Conservation (phyloP, 495 filamentous ascomycete genomes). For the Neurospora sp. region DNA sequence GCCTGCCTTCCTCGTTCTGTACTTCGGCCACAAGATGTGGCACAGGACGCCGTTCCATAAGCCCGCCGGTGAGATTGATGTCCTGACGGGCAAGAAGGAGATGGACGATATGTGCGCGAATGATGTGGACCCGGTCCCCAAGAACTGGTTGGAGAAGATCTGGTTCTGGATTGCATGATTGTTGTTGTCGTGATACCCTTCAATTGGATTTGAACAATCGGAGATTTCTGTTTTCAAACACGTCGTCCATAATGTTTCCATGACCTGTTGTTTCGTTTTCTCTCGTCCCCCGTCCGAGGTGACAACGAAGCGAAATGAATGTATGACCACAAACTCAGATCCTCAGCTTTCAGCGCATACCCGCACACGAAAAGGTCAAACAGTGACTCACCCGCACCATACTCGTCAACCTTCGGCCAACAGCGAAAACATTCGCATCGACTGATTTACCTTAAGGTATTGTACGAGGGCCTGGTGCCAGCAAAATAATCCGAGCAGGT, state of each 20-base stretch:
- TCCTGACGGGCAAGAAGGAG: conserved; percentile 39
- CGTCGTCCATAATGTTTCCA: background rate
- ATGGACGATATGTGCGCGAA: conserved; percentile 35
- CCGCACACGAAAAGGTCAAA: background rate
- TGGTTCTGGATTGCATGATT: conserved; percentile 39
- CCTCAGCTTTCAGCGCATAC: background rate
- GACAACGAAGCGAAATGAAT: background rate
- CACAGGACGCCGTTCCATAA: conserved; percentile 22
- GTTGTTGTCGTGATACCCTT: background rate
- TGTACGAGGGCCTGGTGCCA: background rate
- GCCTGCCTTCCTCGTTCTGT: conserved; percentile 31
- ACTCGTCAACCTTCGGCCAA: background rate
- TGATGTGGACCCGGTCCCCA: conserved; percentile 27
- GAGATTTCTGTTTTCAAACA: background rate
- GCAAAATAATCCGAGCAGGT: background rate
- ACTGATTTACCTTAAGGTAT: background rate
- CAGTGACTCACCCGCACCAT: background rate
- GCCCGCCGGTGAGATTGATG: conserved; percentile 28
- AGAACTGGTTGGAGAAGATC: conserved; percentile 29
- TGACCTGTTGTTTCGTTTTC: background rate
- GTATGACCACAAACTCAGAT: background rate
- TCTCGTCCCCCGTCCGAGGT: background rate
- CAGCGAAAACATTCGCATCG: background rate
- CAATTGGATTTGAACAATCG: background rate
- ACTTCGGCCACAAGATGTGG: conserved; percentile 31